Evolutionary conservation across 129 eudicot genomes (phyloP).

Genomic region (Oenanthe sinensis): DNA sequence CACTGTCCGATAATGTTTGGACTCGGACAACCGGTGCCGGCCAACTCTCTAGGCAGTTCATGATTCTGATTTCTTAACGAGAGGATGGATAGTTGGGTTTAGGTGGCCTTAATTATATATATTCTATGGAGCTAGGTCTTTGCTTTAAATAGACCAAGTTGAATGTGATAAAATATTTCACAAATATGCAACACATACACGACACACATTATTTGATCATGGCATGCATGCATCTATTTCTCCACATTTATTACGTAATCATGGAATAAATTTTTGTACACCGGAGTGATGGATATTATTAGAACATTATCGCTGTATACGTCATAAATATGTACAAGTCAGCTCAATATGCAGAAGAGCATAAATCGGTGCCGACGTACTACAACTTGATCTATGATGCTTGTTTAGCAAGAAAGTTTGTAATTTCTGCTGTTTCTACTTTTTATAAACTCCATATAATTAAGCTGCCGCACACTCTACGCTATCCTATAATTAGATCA

Average conservation of each 20-base stretch:
- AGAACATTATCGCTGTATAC: background rate
- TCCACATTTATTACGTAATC: background rate
- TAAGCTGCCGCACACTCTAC: background rate
- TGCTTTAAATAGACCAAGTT: background rate
- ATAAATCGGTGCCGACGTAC: background rate
- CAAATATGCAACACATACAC: background rate
- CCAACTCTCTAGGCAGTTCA: constrained; percentile 42
- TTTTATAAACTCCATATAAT: background rate
- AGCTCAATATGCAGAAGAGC: too few relatives aligned
- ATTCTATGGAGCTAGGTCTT: background rate
- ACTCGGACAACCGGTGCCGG: constrained; percentile 74
- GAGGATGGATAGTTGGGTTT: background rate
- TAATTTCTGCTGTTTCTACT: background rate
- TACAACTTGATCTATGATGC: background rate
- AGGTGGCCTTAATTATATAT: too few relatives aligned
- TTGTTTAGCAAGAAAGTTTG: background rate
- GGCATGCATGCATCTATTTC: background rate
- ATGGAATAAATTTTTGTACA: too few relatives aligned
- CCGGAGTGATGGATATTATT: too few relatives aligned
- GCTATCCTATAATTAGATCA: background rate
- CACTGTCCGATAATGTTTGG: constrained; percentile 56
- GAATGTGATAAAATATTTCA: background rate
- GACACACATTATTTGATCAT: background rate
- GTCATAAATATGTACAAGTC: background rate
- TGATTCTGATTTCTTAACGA: background rate